These are phyloP conservation scores for Plenodomus lindquistii DNA, from an alignment of 2,329 filamentous ascomycete genomes.

Conservation along the genomic window DNA sequence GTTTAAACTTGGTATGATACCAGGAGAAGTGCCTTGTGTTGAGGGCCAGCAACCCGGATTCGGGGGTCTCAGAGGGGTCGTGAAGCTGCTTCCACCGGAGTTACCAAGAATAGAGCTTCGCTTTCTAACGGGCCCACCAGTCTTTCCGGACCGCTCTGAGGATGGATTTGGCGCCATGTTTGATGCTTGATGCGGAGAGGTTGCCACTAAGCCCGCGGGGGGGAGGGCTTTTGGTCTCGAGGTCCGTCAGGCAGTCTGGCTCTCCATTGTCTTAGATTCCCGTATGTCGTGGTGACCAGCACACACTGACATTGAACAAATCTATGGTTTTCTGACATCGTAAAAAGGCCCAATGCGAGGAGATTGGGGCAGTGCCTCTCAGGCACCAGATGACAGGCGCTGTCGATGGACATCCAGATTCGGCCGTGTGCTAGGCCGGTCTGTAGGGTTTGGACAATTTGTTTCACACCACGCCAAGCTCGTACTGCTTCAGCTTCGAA, in stretches of 20 bases:
- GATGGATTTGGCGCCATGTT: too few relatives aligned
- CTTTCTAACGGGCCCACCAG: too few relatives aligned
- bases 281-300: constrained; percentile 2
- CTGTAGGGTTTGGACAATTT: neutral
- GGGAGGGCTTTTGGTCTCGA: too few relatives aligned
- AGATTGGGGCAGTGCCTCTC: neutral
- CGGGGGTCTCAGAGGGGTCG: too few relatives aligned
- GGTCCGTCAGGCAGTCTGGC: neutral
- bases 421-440: neutral
- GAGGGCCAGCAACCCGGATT: constrained; percentile 4
- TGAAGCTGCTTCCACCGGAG: too few relatives aligned
- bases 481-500: constrained; percentile 7
- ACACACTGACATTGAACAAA: neutral
- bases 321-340: constrained; percentile 5
- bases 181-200: too few relatives aligned
- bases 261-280: neutral
- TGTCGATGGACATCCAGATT: constrained; percentile 9
- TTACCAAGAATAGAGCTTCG: constrained; percentile 2
- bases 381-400: constrained; percentile 10
- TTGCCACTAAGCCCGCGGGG: too few relatives aligned
- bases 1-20: constrained; percentile 8
- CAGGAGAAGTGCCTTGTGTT: constrained; percentile 9
- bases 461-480: constrained; percentile 2
- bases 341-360: constrained; percentile 8
- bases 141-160: too few relatives aligned